Base-by-base conservation (phyloP, 805 yeast species). In the Hyphopichia homilentoma region DNA sequence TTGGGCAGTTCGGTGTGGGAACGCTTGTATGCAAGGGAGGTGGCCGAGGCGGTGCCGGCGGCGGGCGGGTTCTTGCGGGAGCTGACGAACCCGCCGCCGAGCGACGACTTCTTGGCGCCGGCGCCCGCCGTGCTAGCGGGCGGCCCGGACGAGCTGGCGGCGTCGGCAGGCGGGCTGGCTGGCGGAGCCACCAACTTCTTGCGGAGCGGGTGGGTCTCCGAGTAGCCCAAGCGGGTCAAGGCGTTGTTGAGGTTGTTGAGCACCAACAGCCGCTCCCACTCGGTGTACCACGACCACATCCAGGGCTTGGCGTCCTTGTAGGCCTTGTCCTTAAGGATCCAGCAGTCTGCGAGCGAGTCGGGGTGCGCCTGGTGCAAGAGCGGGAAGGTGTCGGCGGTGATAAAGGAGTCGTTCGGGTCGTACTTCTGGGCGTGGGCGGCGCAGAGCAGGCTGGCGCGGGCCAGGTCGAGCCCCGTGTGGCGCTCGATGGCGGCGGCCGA, bases 131-230 rank as follows among this genome's bases (percentile, higher is more conserved):
- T n/a, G n/a, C n/a, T n/a, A n/a, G n/a, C n/a, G n/a, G n/a, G n/a
- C n/a, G n/a, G n/a, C n/a, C n/a, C n/a, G n/a, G n/a, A n/a, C n/a
- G n/a, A n/a, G n/a, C n/a, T n/a, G n/a, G n/a, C 32, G 12, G 35
- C 27, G 25, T 18, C 30, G 30, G 23, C 25, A 27, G 34, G 16
- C 24, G 13, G 30, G 31, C 17, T 19, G 9, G 20, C 12, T 5
- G 40, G 37, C 16, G 40, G 35, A 3, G 43, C 49, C 22, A 34
- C 31, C 15, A 66, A 50, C 36, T 59, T 61, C 34, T 47, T 57
- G 24, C 73, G 44, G 31, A 65, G 48, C 5, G 73, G 71, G 39
- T 66, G 71, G 7, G 70, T 61, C 24, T 60, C 68, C 49, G 59
- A 61, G 36, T 49, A 66, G 15, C 71, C 73, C 25, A 64, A 44